Evolutionary conservation across 2,329 filamentous ascomycete species (phyloP), one percentile per base, ranked within the genome.

Genomic region (Fusarium chlamydosporum): DNA sequence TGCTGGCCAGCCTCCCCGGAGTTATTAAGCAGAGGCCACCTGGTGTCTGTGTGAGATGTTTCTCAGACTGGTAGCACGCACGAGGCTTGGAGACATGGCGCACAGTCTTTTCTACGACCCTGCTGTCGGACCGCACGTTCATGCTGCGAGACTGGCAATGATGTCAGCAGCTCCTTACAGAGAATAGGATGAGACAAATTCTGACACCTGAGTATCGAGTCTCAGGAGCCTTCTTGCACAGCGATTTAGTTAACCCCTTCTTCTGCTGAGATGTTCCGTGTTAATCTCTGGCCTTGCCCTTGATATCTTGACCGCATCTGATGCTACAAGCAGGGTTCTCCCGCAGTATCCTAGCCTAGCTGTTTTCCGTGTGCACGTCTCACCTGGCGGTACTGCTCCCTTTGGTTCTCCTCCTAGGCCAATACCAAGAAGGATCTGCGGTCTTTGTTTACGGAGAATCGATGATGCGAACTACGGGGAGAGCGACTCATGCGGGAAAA

Each of bases 311-410:
- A 71, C 72, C 71, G 68, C 71, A 72, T 62, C 47, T 57, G 66
- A 65, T 65, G 27, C 41, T 65, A 60, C 60, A 46, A 34, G 29
- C 61, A 65, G 61, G 68, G 61, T 61, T 63, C 56, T 68, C 57
- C 60, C 45, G 53, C 41, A 60, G 50, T 41, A 70, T 61, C 72
- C 72, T 70, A 51, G 23, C 33, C 23, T 40, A 51, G 72, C 58
- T 61, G 60, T 52, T 68, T 67, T 70, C 72, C 63, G 72, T 72
- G 71, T 65, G 72, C 72, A 75, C 72, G 72, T 75, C 71, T 74
- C 72, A 72, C 66, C 16, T 50, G 47, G 47, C 53, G 69, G 69
- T 68, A 48, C 54, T 56, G 64, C 47, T 52, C 46, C 26, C 26
- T 46, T 53, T 38, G 35, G 27, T 57, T 50, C 18, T 50, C 52